A percentile compares a stretch with the other conserved stretches of the same genome.
Evolutionary conservation across 2,329 filamentous ascomycete genomes (phyloP).

Genomic region (Hymenoscyphus occultus): DNA sequence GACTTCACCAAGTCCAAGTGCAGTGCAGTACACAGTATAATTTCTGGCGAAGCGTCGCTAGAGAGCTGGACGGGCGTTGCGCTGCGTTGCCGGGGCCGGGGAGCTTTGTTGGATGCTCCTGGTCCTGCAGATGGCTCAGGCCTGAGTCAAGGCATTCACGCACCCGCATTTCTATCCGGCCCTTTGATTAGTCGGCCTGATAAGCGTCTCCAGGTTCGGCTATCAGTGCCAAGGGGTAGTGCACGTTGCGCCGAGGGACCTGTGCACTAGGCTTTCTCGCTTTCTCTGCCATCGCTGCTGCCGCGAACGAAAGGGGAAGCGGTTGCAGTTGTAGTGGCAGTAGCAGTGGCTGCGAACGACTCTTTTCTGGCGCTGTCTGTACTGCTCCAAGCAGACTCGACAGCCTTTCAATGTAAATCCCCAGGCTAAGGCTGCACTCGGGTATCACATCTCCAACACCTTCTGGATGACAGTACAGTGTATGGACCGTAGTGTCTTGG

Average conservation of each 20-base stretch:
- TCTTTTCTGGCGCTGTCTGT: neutral
- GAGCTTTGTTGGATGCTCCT: neutral
- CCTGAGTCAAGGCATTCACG: neutral
- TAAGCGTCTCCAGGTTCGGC: neutral
- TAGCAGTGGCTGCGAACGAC: neutral
- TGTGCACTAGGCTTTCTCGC: neutral
- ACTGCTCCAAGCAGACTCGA: too few relatives aligned
- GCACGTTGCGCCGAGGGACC: neutral
- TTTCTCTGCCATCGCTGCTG: neutral
- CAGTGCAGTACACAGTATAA: too few relatives aligned
- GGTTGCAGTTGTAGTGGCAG: neutral
- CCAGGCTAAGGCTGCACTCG: too few relatives aligned
- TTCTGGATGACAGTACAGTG: neutral
- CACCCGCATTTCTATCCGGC: too few relatives aligned
- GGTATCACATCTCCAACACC: too few relatives aligned
- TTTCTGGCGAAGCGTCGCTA: neutral
- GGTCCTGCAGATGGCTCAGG: neutral
- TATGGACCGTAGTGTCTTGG: neutral
- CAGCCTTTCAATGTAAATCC: too few relatives aligned
- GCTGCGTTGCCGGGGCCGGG: neutral
- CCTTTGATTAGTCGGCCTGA: neutral
- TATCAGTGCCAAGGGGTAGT: neutral
- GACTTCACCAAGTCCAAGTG: neutral
- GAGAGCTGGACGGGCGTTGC: neutral
- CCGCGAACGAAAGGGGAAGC: neutral